Percentiles rank a stretch among this genome's conserved stretches.
Conservation (phyloP, 2,329 filamentous ascomycete genomes). For the Aaosphaeria pasadenensis region DNA sequence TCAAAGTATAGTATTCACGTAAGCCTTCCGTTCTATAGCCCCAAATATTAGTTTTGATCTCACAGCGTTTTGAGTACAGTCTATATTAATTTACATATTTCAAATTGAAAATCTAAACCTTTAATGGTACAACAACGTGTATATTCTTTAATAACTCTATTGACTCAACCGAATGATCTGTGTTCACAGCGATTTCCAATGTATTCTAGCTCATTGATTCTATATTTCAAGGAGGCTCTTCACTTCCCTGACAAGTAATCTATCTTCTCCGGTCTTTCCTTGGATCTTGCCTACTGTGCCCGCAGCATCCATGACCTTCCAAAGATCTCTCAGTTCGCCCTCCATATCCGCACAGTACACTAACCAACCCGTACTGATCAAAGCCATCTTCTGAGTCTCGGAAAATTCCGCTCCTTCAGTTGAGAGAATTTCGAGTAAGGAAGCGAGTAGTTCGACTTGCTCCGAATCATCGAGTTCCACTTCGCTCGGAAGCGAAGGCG, state of each 20-base stretch:
- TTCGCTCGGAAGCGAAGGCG: constrained; percentile 10
- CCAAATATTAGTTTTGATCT: too few species aligned
- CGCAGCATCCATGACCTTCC: constrained; percentile 72
- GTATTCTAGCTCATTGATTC: neutral
- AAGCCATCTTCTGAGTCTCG: constrained; percentile 73
- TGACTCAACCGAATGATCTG: too few species aligned
- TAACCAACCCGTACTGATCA: constrained; percentile 73
- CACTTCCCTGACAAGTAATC: constrained; percentile 34
- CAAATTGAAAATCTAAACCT: too few species aligned
- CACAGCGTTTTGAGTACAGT: too few species aligned
- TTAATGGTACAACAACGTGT: too few species aligned
- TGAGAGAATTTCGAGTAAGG: constrained; percentile 70
- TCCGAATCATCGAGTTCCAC: constrained; percentile 61
- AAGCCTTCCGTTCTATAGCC: too few species aligned
- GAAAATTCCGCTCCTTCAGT: constrained; percentile 44
- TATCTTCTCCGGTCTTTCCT: constrained; percentile 22
- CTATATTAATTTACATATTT: too few species aligned
- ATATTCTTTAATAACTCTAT: too few species aligned
- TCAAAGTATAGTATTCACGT: too few species aligned
- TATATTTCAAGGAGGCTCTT: constrained; percentile 24
- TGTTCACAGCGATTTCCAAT: too few species aligned
- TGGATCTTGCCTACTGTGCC: constrained; percentile 51
- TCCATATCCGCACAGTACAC: constrained; percentile 67
- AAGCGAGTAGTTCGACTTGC: constrained; percentile 79
- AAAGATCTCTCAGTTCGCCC: constrained; percentile 77